Conservation (phyloP, 164 flowering plant species). For the Taxillus chinensis region DNA sequence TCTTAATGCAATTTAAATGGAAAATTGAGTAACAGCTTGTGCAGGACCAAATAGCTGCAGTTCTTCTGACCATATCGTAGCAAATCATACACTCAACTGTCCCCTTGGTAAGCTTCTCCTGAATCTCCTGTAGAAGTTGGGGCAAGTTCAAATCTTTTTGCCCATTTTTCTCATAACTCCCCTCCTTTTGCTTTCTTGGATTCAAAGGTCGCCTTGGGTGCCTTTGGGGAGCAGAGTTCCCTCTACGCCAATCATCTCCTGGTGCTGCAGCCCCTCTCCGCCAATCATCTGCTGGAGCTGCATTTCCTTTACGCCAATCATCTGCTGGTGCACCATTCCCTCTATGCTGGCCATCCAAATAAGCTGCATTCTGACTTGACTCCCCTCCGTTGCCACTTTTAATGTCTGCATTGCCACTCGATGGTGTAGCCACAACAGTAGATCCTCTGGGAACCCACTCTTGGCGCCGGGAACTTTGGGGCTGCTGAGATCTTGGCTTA, state of each 20-base stretch:
- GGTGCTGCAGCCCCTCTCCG: conserved; percentile 16
- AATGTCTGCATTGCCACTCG: conserved; percentile 6
- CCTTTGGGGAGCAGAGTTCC: conserved; percentile 11
- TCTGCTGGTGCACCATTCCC: conserved; percentile 11
- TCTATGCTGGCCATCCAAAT: conserved; percentile 15
- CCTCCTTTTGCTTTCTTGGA: conserved; percentile 10
- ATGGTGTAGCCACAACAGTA: conserved; percentile 9
- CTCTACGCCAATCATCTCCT: conserved; percentile 4
- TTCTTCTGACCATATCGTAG: conserved; percentile 83
- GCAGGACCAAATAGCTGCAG: conserved; percentile 91
- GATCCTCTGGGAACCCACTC: conserved; percentile 64
- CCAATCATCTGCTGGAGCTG: conserved; percentile 5
- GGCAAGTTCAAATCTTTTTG: conserved; percentile 41
- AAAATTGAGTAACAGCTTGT: conserved; percentile 86
- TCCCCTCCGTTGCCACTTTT: conserved; percentile 14
- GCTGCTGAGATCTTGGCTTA: conserved; percentile 20
- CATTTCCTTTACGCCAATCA: conserved; percentile 12
- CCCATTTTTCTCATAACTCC: conserved; percentile 9
- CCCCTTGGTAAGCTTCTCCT: conserved; percentile 70
- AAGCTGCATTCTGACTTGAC: conserved; percentile 1
- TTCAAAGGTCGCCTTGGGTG: conserved; percentile 16
- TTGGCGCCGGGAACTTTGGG: conserved; percentile 25
- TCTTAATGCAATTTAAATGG: conserved; percentile 76
- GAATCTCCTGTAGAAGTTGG: conserved; percentile 85
- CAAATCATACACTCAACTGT: conserved; percentile 94